Percentiles rank a stretch among this genome's conserved stretches.
These are phyloP conservation scores for Ustilago tritici DNA, from an alignment of 1,284 basidiomycete species.

Conservation along the genomic window DNA sequence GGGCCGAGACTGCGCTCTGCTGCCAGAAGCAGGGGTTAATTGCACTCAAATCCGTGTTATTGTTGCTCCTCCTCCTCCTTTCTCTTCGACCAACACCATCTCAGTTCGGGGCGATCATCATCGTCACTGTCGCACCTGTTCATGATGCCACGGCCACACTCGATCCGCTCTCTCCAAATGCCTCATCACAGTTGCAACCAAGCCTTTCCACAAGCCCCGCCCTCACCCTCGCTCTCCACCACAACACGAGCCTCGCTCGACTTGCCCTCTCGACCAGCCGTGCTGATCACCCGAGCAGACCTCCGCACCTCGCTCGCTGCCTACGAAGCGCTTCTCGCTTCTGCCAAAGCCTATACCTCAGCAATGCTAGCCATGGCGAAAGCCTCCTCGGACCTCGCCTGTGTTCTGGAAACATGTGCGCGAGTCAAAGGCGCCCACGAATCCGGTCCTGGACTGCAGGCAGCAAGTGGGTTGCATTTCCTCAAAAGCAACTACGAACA, in stretches of 20 bases:
- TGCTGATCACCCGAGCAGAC: constrained; percentile 84
- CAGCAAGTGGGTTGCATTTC: constrained; percentile 80
- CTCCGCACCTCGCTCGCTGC: constrained; percentile 81
- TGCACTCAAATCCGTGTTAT: no score
- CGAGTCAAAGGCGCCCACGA: constrained; percentile 66
- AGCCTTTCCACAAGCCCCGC: constrained; percentile 32
- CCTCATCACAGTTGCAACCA: constrained; percentile 28
- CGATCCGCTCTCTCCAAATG: constrained; percentile 40
- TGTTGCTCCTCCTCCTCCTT: not conserved
- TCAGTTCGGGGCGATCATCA: not conserved
- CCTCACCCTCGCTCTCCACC: constrained; percentile 50
- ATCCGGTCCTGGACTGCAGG: constrained; percentile 59
- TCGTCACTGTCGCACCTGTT: no score
- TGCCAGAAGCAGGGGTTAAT: no score
- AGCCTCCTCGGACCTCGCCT: constrained; percentile 86
- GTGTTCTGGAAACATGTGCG: constrained; percentile 72
- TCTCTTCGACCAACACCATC: not conserved
- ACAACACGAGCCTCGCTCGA: constrained; percentile 74
- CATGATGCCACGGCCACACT: constrained; percentile 40
- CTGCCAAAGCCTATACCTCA: constrained; percentile 84
- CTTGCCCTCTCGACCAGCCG: constrained; percentile 76
- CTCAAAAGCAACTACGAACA: constrained; percentile 93
- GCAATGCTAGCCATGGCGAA: constrained; percentile 85
- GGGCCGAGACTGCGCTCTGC: no score
- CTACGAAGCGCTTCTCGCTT: constrained; percentile 85